A percentile compares a stretch with the other conserved stretches of the same genome.
Evolutionary conservation across 2,329 filamentous ascomycete species (phyloP).

Genomic region (Apiospora saccharicola): DNA sequence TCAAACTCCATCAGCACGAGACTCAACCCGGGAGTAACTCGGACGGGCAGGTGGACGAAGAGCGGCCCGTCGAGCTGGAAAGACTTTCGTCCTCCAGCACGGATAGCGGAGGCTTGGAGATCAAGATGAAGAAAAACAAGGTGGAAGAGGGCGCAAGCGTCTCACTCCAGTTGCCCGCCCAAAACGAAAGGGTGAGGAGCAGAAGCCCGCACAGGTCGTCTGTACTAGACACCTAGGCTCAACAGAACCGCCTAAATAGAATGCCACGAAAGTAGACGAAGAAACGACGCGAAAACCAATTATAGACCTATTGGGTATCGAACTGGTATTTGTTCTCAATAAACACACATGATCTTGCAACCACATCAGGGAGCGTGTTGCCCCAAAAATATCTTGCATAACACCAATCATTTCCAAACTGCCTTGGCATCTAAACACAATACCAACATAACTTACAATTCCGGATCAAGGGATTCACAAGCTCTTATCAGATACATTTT

Average conservation of each 20-base stretch:
- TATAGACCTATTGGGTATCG: slow-evolving; percentile 12
- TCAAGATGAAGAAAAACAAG: neutral
- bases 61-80: slow-evolving; percentile 14
- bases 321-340: neutral
- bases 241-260: too few species aligned
- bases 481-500: neutral
- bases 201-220: slow-evolving; percentile 21
- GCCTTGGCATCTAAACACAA: neutral
- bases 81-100: neutral
- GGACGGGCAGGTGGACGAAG: slow-evolving; percentile 16
- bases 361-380: neutral
- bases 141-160: neutral
- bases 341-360: neutral
- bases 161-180: slow-evolving; percentile 5
- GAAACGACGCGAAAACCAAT: neutral
- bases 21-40: slow-evolving; percentile 28
- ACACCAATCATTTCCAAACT: neutral
- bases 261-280: neutral
- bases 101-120: neutral
- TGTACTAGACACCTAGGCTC: neutral
- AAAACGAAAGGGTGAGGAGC: slow-evolving; percentile 11
- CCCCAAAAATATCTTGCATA: too few species aligned
- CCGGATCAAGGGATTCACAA: neutral
- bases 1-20: slow-evolving; percentile 59
- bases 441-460: neutral